Conservation (phyloP, 1,284 basidiomycete genomes). For the Xerocomus amazonicus region DNA sequence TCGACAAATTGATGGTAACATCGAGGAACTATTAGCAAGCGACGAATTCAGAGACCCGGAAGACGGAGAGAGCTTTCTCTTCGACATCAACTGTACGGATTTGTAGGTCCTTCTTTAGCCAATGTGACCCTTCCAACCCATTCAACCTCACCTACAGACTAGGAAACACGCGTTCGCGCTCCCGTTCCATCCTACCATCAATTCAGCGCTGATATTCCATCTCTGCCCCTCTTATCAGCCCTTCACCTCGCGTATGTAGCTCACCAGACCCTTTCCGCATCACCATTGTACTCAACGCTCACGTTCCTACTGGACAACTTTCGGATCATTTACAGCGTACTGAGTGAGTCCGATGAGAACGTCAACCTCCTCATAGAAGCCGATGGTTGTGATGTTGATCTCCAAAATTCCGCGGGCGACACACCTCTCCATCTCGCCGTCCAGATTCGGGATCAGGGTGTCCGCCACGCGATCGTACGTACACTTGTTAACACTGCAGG, state of each 20-base stretch:
- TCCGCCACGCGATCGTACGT: slow-evolving; percentile 22
- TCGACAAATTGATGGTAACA: slow-evolving; percentile 20
- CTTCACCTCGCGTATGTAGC: slow-evolving; percentile 33
- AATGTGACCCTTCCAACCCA: not conserved
- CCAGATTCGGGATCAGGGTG: slow-evolving; percentile 10
- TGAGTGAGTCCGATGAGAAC: slow-evolving; percentile 17
- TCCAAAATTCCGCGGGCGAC: slow-evolving; percentile 25
- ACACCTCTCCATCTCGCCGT: slow-evolving; percentile 32
- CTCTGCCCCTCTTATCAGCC: slow-evolving; percentile 11
- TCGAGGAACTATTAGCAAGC: slow-evolving; percentile 26
- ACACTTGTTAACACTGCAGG: slow-evolving; percentile 26
- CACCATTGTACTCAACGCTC: not conserved
- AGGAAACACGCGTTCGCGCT: slow-evolving; percentile 31
- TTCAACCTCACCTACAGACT: slow-evolving; percentile 13
- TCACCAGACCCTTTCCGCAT: not conserved
- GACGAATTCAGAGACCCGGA: slow-evolving; percentile 20
- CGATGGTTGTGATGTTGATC: slow-evolving; percentile 32
- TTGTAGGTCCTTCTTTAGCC: slow-evolving; percentile 17
- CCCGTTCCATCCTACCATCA: not conserved
- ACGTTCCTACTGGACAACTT: not conserved
- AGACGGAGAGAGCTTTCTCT: slow-evolving; percentile 21
- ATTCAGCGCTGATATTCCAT: slow-evolving; percentile 13
- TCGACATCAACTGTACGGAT: slow-evolving; percentile 32
- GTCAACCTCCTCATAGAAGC: slow-evolving; percentile 25
- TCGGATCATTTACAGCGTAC: slow-evolving; percentile 14